phyloP scores from a whole-genome alignment of 768 basidiomycete species.

The Gymnopilus dilepis region DNA sequence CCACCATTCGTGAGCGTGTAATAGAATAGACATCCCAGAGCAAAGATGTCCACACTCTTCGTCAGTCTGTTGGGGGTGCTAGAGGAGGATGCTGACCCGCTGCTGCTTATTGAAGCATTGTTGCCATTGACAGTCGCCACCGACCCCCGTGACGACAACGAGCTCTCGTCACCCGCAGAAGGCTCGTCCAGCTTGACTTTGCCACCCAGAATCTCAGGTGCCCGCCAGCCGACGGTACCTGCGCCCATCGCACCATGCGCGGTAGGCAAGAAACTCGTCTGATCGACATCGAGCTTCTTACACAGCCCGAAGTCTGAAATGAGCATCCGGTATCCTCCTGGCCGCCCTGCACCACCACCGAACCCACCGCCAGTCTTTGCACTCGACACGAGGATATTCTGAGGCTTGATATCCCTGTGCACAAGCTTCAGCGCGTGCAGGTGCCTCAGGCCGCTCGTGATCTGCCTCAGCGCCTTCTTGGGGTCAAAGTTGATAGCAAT shows the following conservation, averaged over 20 bases:
- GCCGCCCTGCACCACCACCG: slow-evolving; percentile 40
- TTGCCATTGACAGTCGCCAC: slow-evolving; percentile 52
- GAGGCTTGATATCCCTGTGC: slow-evolving; percentile 99
- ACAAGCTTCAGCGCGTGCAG: slow-evolving; percentile 93
- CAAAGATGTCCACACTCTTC: slow-evolving; percentile 96
- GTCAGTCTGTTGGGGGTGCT: slow-evolving; percentile 75
- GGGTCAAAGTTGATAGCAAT: slow-evolving; percentile 81
- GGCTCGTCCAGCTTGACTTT: slow-evolving; percentile 92
- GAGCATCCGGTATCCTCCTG: slow-evolving; percentile 72
- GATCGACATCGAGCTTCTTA: slow-evolving; percentile 93
- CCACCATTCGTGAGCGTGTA: slow-evolving; percentile 88
- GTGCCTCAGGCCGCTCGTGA: slow-evolving; percentile 87
- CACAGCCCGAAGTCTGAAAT: slow-evolving; percentile 98
- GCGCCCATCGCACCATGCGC: slow-evolving; percentile 87
- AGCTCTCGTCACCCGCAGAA: slow-evolving; percentile 54
- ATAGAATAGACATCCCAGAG: slow-evolving; percentile 94
- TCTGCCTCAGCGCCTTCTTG: slow-evolving; percentile 86
- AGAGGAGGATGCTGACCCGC: slow-evolving; percentile 35
- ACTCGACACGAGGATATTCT: slow-evolving; percentile 90
- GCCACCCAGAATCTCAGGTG: slow-evolving; percentile 93
- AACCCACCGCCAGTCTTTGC: slow-evolving; percentile 47
- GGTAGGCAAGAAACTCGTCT: slow-evolving; percentile 95
- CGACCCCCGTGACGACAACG: slow-evolving; percentile 70
- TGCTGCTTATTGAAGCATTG: slow-evolving; percentile 27
- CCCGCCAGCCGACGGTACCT: slow-evolving; percentile 97